Base-by-base conservation (phyloP, 352 stramenopile genomes). In the Globisporangium megalacanthum region DNA sequence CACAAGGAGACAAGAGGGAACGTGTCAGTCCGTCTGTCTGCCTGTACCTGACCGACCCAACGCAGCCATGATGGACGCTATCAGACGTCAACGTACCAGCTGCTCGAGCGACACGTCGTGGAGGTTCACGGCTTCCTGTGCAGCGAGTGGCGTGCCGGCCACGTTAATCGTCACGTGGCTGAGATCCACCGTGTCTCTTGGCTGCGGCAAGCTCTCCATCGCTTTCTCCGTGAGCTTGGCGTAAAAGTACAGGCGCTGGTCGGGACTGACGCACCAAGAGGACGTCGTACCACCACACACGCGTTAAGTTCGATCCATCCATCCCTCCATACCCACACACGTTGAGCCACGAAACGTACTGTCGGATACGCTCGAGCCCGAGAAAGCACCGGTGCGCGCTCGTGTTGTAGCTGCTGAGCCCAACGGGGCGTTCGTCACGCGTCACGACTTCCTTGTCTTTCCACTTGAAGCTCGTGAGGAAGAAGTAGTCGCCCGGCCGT, bases 401-500 rank as follows among this genome's bases (percentile, higher is more conserved):
- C 7, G 75, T 90, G 51, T 94, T 88, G 79, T 91, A 94, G 74
- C 80, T 90, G 61, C 78, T 86, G 58, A 89, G 70, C 1, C 82
- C 81, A 14, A 90, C 75, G 0, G 83, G 83, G 19, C 79, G 79
- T 50, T 93, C 83, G 57, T 89, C 79, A 42, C 77, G 86, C 61
- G 86, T 77, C 52, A 91, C 80, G 36, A 95, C 77, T 61, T 95
- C 85, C 62, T 90, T 89, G 66, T 95, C 85, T 54, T 89, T 90
- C 75, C 79, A 93, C 61, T 84, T 82, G 73, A 88, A 89, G 60
- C 83, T 93, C 29, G 81, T 89, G 13, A 95, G 70, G 61, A 95
- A 95, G 61, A 93, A 95, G 52, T 92, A 92, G 59, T 95, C 85
- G 0, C 85, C 85, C 0, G 84, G 77, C 1, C 77, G 70, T 36